A percentile compares a stretch with the other conserved stretches of the same genome.
Evolutionary conservation across 441 rosid genomes (phyloP).

Genomic region (Breynia disticha): DNA sequence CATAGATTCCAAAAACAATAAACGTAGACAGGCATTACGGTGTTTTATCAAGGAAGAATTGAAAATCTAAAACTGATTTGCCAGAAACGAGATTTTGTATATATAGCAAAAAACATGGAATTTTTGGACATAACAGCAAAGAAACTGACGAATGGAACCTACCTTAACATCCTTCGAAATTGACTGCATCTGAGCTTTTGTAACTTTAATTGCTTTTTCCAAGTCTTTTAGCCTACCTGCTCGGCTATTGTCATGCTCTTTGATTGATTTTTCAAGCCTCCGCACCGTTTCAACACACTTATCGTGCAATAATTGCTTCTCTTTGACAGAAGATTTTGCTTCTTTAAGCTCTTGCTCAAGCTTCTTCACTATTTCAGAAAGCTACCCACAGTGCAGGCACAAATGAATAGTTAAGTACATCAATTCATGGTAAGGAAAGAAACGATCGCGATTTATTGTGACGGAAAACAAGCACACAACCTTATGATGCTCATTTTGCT

Average conservation of each 20-base stretch:
- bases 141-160: conserved; percentile 15
- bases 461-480: conserved; percentile 27
- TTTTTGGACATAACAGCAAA: not conserved
- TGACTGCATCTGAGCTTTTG: conserved; percentile 71
- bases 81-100: not conserved
- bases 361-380: conserved; percentile 76
- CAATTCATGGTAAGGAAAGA: no score
- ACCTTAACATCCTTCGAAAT: conserved; percentile 88
- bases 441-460: not conserved
- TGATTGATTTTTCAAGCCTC: conserved; percentile 73
- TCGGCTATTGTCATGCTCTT: conserved; percentile 75
- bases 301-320: conserved; percentile 53
- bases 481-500: conserved; percentile 99
- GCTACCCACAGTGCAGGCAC: conserved; percentile 30
- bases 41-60: not conserved
- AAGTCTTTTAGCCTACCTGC: conserved; percentile 72
- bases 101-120: not conserved
- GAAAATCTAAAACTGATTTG: not conserved
- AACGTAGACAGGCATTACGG: no score
- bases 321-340: conserved; percentile 53
- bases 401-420: no score
- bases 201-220: conserved; percentile 64
- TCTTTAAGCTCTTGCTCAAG: conserved; percentile 77
- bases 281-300: conserved; percentile 44
- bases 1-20: no score